Base-by-base conservation (phyloP, 2,329 filamentous ascomycete genomes). In the Fonsecaea monophora region DNA sequence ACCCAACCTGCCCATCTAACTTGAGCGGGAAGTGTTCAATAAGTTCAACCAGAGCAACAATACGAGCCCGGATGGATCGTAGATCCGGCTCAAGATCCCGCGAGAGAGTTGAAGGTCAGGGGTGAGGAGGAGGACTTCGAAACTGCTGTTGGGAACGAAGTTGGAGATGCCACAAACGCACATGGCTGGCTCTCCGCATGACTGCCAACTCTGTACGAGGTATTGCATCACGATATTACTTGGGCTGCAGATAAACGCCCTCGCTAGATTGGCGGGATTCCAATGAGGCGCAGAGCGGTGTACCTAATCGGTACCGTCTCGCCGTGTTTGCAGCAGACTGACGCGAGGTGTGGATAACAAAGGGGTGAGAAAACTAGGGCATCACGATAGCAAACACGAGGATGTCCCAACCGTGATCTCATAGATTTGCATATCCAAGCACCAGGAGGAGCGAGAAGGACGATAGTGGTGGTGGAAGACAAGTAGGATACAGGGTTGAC, bases 171-270 rank as follows among this genome's bases (percentile, higher is more conserved):
- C 45, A 2, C 45, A 25, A 50, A 50, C 6, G 18, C 45, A 50
- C n/a, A 50, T 50, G 45, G 25, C 25, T 25, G 25, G 25, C 18
- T 50, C 45, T 50, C 45, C 45, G 45, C 45, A 50, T 25, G 45
- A 50, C 12, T 25, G 25, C 25, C 25, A 25, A 25, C 25, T 25
- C 25, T 25, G 25, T 25, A 25, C 25, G 25, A 25, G 25, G 25
- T 25, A 50, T 50, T 50, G 45, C 45, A 50, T 50, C 45, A 50
- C 25, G 45, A 25, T 25, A 10, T 25, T 25, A 3, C 42, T 4
- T 50, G 18, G 18, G 18, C 37, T 9, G 37, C 37, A 38, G 37
- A 38, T 38, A 13, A 38, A 10, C 4, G 18, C 18, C 10, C 7
- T 12, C 18, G 9, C 25, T 25, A 25, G 45, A 45, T 45, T 45